phyloP scores from a whole-genome alignment of 2,329 filamentous ascomycete species.

The Achaetomium macrosporum region DNA sequence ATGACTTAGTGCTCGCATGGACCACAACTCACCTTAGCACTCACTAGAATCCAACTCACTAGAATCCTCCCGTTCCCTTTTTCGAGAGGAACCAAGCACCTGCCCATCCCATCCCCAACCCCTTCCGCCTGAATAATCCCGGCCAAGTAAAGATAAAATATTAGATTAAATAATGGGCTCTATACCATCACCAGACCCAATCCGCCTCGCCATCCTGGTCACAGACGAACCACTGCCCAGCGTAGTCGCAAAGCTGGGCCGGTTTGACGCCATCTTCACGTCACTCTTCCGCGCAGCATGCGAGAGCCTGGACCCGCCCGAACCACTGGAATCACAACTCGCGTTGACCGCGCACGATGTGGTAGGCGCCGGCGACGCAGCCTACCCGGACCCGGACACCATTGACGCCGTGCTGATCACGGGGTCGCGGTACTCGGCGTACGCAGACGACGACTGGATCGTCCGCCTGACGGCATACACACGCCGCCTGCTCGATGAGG shows the following conservation, averaged over 20 bases:
- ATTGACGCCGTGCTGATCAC: constrained; percentile 2
- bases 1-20: no score
- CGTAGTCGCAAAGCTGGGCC: not conserved
- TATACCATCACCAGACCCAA: no score
- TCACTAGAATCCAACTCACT: no score
- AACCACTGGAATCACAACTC: not conserved
- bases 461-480: not conserved
- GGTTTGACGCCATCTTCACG: not conserved
- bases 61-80: no score
- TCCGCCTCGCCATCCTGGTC: not conserved
- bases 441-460: not conserved
- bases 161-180: no score
- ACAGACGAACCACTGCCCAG: not conserved
- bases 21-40: no score
- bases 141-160: no score
- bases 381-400: not conserved
- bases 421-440: not conserved
- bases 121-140: no score
- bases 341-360: not conserved
- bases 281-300: not conserved
- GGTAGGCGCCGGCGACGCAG: not conserved
- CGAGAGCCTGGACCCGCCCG: not conserved
- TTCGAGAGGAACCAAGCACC: no score
- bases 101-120: no score
- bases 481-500: not conserved